Evolutionary conservation across 768 basidiomycete genomes (phyloP), one percentile per base, ranked within the genome.

Genomic region (Mycena capillaripes): DNA sequence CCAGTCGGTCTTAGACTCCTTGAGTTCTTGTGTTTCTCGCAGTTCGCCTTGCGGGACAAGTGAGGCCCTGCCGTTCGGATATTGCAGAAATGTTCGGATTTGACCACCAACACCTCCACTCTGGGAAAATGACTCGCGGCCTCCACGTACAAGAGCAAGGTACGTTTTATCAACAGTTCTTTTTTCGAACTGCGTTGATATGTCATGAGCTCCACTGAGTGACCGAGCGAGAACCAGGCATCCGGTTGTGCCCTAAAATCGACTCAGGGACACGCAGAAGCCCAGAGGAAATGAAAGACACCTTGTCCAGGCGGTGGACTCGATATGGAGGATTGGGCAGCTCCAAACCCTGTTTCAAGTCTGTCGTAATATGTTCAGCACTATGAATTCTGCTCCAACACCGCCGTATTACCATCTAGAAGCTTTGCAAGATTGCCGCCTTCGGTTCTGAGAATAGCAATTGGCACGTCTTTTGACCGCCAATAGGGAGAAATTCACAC

Each of bases 231-330:
- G 81, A n/a, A 90, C 72, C 23, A 93, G 82, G 32, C 85, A 86
- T 29, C 92, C 92, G 0, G 92, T 93, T 1, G 92, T 93, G 2
- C 83, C 79, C 92, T 93, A 57, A 7, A 12, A 44, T 48, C 36
- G 19, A 64, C 46, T 42, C 44, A 44, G 17, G 7, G 6, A 27
- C 32, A 21, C 17, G 60, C 29, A 38, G 60, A 66, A 27, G 9
- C 53, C 29, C 48, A 38, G 2, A 38, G 2, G 19, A 10, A 12
- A n/a, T n/a, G 25, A 38, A 59, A 34, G 19, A 73, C 78, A 90
- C 92, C 84, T 91, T 91, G 82, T 93, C 92, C 6, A 93, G 84
- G 17, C 92, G 87, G 77, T 93, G 92, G 25, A 93, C 87, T 8
- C 88, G 82, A 63, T 83, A 82, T 9, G 88, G 90, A n/a, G 79